Conservation (phyloP, 306 rosid genomes). For the Astragalus membranaceus region DNA sequence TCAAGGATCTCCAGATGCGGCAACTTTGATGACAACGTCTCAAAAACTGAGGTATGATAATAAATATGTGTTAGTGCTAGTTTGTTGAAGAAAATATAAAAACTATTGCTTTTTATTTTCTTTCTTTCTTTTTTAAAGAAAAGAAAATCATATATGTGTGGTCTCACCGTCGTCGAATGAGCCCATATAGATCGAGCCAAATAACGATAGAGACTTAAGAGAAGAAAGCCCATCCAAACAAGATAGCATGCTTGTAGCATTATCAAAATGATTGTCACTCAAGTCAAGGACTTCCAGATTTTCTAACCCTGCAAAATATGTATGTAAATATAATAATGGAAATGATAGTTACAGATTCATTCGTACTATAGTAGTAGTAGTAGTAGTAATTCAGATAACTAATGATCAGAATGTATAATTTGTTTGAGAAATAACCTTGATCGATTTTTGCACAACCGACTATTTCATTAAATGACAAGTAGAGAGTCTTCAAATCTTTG, state of each 20-base stretch:
- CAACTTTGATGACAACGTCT: background rate
- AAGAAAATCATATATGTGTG: background rate
- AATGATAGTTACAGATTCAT: background rate
- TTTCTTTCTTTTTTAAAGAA: background rate
- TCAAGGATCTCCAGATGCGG: background rate
- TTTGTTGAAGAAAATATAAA: background rate
- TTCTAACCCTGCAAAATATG: background rate
- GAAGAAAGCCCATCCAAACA: background rate
- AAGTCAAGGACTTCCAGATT: constrained; percentile 7
- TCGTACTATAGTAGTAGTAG: no score
- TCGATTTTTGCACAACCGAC: background rate
- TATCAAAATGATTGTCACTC: background rate
- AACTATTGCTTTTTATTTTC: background rate
- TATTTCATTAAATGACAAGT: fast-evolving
- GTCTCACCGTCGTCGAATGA: background rate
- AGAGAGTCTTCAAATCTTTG: constrained; percentile 4
- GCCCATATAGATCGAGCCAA: fast-evolving
- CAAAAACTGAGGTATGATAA: background rate
- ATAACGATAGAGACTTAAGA: background rate
- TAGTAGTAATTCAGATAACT: no score
- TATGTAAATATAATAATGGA: background rate
- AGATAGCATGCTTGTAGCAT: background rate
- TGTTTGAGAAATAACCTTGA: background rate
- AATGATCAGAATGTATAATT: background rate
- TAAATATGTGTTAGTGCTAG: background rate